Conservation (phyloP, 148 eudicot genomes). For the Hydrangea macrophylla region DNA sequence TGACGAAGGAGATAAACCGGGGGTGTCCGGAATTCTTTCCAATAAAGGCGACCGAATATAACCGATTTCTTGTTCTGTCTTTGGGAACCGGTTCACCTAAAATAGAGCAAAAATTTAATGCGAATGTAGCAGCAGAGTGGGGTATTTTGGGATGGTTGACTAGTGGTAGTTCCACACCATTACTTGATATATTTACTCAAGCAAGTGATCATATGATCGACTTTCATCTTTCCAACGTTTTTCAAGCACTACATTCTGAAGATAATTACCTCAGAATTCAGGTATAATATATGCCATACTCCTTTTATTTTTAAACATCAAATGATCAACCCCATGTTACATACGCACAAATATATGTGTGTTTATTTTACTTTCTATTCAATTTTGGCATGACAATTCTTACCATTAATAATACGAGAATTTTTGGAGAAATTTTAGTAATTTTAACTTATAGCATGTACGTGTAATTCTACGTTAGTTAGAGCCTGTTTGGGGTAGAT, state of each 20-base stretch:
- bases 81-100: conserved; percentile 36
- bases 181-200: conserved; percentile 36
- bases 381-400: neutral
- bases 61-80: conserved; percentile 32
- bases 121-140: conserved; percentile 32
- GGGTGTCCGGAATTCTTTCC: conserved; percentile 33
- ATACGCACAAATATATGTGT: neutral
- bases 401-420: too few relatives aligned
- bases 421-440: too few relatives aligned
- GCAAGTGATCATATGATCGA: conserved; percentile 48
- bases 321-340: too few relatives aligned
- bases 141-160: conserved; percentile 36
- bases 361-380: neutral
- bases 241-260: conserved; percentile 32
- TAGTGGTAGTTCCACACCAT: conserved; percentile 23
- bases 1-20: conserved; percentile 32
- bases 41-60: conserved; percentile 27
- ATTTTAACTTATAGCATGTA: too few relatives aligned
- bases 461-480: too few relatives aligned
- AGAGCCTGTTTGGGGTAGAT: too few relatives aligned
- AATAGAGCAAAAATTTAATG: conserved; percentile 23
- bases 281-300: conserved; percentile 13
- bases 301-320: too few relatives aligned
- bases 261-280: conserved; percentile 45
- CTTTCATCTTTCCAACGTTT: conserved; percentile 25